A percentile compares a stretch with the other conserved stretches of the same genome.
Evolutionary conservation across 2,329 filamentous ascomycete species (phyloP).

Genomic region (Epichloe glyceriae): DNA sequence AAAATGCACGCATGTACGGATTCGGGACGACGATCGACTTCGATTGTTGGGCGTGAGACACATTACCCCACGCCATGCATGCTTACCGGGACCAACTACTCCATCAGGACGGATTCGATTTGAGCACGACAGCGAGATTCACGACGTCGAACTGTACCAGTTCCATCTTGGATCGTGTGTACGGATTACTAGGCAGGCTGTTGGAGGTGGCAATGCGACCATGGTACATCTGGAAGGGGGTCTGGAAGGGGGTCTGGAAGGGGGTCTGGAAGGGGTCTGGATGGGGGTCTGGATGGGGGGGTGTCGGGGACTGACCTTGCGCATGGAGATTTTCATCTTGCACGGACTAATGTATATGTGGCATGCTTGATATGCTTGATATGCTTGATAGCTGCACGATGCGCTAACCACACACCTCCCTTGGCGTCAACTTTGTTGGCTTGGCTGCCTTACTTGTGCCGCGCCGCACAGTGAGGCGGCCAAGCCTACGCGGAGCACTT

Average conservation of each 20-base stretch:
- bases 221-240: not conserved
- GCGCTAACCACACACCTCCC: not conserved
- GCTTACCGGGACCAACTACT: not conserved
- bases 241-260: too few species aligned
- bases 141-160: not conserved
- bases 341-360: not conserved
- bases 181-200: not conserved
- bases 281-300: too few species aligned
- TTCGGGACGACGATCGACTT: not conserved
- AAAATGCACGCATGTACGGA: not conserved
- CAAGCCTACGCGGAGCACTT: not conserved
- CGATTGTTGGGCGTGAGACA: not conserved
- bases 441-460: not conserved
- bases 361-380: not conserved
- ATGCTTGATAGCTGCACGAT: not conserved
- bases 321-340: not conserved
- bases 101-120: not conserved
- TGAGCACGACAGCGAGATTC: not conserved
- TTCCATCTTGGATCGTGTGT: too few species aligned
- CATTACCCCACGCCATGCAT: not conserved
- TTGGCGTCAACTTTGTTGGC: not conserved
- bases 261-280: too few species aligned
- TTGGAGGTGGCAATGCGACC: not conserved
- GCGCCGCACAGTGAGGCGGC: not conserved
- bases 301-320: not conserved